These are phyloP conservation scores for Ceriops tagal DNA, from an alignment of 345 rosid genomes.

Conservation along the genomic window DNA sequence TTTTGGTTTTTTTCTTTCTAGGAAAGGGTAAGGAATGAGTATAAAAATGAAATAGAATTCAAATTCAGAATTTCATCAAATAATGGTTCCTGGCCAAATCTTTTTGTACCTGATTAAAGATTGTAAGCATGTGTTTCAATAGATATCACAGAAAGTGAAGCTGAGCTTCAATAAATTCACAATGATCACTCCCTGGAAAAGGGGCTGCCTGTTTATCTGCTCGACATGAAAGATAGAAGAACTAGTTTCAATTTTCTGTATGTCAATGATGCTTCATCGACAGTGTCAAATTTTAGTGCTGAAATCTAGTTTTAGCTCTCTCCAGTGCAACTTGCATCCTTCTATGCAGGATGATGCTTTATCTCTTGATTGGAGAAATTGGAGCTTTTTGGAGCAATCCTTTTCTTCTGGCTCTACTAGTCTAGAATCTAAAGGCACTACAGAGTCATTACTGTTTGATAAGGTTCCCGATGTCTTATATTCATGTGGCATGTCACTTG, in stretches of 20 bases:
- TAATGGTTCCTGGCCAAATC: background rate
- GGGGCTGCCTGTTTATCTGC: background rate
- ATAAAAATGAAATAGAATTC: background rate
- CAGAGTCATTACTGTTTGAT: constrained; percentile 38
- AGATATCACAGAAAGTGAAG: too few species aligned
- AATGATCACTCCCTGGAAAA: too few species aligned
- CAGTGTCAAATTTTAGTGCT: background rate
- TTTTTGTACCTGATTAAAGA: background rate
- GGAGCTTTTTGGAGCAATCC: constrained; percentile 50
- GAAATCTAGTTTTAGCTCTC: constrained; percentile 4
- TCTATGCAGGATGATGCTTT: constrained; percentile 41
- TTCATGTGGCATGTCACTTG: constrained; percentile 20
- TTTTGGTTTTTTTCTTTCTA: background rate
- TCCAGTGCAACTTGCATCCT: constrained; percentile 10
- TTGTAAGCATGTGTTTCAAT: background rate
- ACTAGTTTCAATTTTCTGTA: background rate
- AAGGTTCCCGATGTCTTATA: constrained; percentile 25
- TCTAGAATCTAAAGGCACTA: constrained; percentile 28
- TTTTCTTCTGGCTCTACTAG: constrained; percentile 13
- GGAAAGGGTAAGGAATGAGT: background rate
- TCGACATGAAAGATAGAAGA: background rate
- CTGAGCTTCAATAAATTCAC: too few species aligned
- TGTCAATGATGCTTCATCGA: background rate
- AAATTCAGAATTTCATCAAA: too few species aligned
- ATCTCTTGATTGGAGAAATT: constrained; percentile 70